phyloP scores from a whole-genome alignment of 2,329 filamentous ascomycete genomes.

The Raffaelea deltoideospora region DNA sequence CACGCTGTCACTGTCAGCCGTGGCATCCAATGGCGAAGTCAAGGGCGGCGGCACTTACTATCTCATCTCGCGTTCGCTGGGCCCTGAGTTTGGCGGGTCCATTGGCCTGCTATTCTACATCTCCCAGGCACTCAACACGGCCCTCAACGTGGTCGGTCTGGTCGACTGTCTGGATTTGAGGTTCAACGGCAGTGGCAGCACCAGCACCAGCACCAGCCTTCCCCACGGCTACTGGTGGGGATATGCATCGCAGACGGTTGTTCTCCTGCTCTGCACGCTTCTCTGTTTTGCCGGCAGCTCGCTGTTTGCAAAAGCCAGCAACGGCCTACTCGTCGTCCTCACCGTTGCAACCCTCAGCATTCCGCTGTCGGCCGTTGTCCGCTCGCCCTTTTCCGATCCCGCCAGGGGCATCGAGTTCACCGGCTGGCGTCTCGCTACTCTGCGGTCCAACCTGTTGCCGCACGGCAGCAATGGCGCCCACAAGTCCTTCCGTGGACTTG shows the following conservation, averaged over 20 bases:
- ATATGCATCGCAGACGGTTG: slow-evolving; percentile 60
- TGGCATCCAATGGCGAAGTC: slow-evolving; percentile 80
- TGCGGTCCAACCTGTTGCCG: slow-evolving; percentile 61
- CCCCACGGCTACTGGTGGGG: slow-evolving; percentile 60
- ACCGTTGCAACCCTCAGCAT: slow-evolving; percentile 66
- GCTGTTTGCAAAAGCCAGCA: slow-evolving; percentile 68
- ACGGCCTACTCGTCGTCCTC: slow-evolving; percentile 56
- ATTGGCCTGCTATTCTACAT: slow-evolving; percentile 82
- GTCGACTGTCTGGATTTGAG: slow-evolving; percentile 68
- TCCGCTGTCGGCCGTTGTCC: slow-evolving; percentile 58
- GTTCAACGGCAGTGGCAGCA: too few relatives aligned
- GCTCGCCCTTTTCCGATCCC: slow-evolving; percentile 50
- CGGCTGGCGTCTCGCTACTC: slow-evolving; percentile 54
- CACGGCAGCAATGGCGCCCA: slow-evolving; percentile 35
- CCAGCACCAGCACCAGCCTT: slow-evolving; percentile 56
- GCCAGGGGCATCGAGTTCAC: slow-evolving; percentile 58
- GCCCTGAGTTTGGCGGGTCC: slow-evolving; percentile 77
- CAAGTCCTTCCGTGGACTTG: slow-evolving; percentile 43
- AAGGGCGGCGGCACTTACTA: slow-evolving; percentile 81
- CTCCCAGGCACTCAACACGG: slow-evolving; percentile 78
- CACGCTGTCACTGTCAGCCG: slow-evolving; percentile 72
- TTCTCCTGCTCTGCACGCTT: slow-evolving; percentile 54
- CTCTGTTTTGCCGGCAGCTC: slow-evolving; percentile 69
- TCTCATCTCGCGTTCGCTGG: slow-evolving; percentile 70
- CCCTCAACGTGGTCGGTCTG: slow-evolving; percentile 74